A percentile compares a stretch with the other conserved stretches of the same genome.
These are phyloP conservation scores for Oenanthe javanica DNA, from an alignment of 140 eudicot genomes.

Conservation along the genomic window DNA sequence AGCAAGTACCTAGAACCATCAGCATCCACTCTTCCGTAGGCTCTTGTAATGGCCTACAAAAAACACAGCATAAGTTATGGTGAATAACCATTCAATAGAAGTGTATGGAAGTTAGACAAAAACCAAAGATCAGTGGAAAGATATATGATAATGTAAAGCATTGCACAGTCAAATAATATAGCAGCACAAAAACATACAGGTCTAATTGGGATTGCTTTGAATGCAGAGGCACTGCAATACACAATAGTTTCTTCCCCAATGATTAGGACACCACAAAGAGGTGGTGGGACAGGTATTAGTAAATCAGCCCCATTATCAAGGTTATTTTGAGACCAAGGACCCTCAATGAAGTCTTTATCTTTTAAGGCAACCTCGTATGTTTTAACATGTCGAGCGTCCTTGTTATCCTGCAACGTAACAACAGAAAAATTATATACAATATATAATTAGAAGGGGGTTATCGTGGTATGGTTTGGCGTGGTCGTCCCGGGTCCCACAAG, in stretches of 20 bases:
- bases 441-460: too few relatives aligned
- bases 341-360: constrained; percentile 92
- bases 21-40: constrained; percentile 96
- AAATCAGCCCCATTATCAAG: constrained; percentile 97
- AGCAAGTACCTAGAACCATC: constrained; percentile 94
- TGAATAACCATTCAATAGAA: background rate
- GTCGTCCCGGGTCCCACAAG: too few relatives aligned
- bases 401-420: constrained; percentile 61
- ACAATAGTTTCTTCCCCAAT: constrained; percentile 96
- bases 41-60: constrained; percentile 72
- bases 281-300: constrained; percentile 96
- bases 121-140: background rate
- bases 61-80: constrained; percentile 14
- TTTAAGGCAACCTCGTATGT: constrained; percentile 88
- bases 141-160: background rate
- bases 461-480: too few relatives aligned
- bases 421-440: background rate
- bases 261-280: constrained; percentile 90
- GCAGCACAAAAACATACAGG: constrained; percentile 60
- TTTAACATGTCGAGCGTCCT: constrained; percentile 96
- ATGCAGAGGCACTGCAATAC: constrained; percentile 85
- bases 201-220: constrained; percentile 92
- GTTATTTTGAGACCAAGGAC: constrained; percentile 97
- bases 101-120: background rate
- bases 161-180: background rate